Evolutionary conservation across 2,329 filamentous ascomycete species (phyloP).

Genomic region (Colletotrichum agaves): DNA sequence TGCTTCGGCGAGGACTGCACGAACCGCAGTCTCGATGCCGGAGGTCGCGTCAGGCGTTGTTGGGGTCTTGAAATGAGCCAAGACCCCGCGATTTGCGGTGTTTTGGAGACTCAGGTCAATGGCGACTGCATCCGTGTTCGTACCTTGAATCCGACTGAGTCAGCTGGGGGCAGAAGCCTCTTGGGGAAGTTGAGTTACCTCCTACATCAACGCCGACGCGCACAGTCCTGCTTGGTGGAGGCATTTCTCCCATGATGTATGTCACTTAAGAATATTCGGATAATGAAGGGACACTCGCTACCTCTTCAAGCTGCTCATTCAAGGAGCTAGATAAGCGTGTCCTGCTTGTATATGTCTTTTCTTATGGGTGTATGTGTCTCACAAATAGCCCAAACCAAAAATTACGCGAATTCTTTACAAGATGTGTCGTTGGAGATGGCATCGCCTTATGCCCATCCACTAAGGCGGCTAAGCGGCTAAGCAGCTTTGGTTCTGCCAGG

Average conservation of each 20-base stretch:
- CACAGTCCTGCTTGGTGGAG: conserved; percentile 14
- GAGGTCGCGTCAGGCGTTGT: conserved; percentile 60
- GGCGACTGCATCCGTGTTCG: conserved; percentile 64
- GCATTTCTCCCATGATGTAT: conserved; percentile 25
- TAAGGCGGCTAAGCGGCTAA: conserved; percentile 23
- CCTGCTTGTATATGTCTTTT: too few relatives aligned
- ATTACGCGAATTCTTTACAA: conserved; percentile 1
- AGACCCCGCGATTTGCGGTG: conserved; percentile 51
- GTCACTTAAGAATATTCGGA: neutral
- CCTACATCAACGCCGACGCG: conserved; percentile 60
- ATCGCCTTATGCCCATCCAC: neutral
- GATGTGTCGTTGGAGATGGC: neutral
- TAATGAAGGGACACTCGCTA: too few relatives aligned
- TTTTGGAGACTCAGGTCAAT: conserved; percentile 53
- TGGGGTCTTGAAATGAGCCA: conserved; percentile 61
- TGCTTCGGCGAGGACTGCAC: conserved; percentile 52
- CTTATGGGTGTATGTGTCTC: neutral
- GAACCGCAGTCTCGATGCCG: conserved; percentile 59
- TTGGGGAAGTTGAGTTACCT: conserved; percentile 36
- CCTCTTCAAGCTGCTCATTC: too few relatives aligned
- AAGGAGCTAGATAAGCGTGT: too few relatives aligned
- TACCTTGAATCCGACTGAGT: conserved; percentile 45
- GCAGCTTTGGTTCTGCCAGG: neutral
- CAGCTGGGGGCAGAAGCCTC: accelerated
- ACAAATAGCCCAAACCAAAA: neutral